A percentile compares a stretch with the other conserved stretches of the same genome.
phyloP scores from a whole-genome alignment of 2,329 filamentous ascomycete genomes.

The Sporothrix protearum region DNA sequence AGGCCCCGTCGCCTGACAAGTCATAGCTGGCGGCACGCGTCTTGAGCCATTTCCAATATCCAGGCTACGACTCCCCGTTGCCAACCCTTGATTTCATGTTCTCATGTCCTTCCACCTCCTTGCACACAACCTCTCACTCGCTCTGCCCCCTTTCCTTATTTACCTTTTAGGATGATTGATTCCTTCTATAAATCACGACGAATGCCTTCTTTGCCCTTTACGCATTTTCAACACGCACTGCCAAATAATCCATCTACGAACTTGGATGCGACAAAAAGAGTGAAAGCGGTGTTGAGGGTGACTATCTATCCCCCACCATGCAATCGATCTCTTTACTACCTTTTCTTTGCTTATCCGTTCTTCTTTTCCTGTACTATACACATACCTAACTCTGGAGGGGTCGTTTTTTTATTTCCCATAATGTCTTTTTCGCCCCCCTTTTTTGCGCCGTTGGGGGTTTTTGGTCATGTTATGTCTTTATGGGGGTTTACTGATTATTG shows the following conservation, averaged over 20 bases:
- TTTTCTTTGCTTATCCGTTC: not conserved
- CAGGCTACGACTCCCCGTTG: no score
- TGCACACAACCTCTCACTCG: not conserved
- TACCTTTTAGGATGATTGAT: not conserved
- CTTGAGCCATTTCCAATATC: no score
- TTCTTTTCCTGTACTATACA: constrained; percentile 21
- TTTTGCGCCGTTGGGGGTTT: not conserved
- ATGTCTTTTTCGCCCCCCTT: no score
- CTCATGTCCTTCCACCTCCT: not conserved
- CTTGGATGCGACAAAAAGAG: not conserved
- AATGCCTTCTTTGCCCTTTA: not conserved
- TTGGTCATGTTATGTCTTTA: not conserved
- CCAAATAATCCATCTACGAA: not conserved
- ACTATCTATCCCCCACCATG: not conserved
- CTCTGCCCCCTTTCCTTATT: not conserved
- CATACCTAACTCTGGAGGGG: not conserved
- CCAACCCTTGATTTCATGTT: not conserved
- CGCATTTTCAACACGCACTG: not conserved
- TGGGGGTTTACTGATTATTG: not conserved
- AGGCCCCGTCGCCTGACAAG: not conserved
- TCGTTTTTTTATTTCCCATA: not conserved
- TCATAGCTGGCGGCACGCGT: not conserved
- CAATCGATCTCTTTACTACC: not conserved
- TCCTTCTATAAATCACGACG: constrained; percentile 1
- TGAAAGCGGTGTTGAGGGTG: not conserved